Evolutionary conservation across 2,329 filamentous ascomycete species (phyloP).

Genomic region (Penicillium sp.): DNA sequence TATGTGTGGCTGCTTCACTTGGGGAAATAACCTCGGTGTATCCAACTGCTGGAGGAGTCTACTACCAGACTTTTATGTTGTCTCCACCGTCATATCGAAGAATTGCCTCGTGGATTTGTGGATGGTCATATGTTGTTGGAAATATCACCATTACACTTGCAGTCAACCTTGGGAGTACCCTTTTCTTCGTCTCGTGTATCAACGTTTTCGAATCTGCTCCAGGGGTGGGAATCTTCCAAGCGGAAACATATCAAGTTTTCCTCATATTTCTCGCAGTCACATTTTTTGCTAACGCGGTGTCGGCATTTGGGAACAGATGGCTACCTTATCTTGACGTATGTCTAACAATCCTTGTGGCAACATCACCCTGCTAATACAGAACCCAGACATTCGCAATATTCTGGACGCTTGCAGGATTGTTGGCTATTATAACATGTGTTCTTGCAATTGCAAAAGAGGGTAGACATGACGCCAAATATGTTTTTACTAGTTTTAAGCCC

Average conservation of each 20-base stretch:
- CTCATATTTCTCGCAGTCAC: constrained; percentile 68
- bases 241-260: constrained; percentile 59
- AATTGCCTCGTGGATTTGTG: constrained; percentile 64
- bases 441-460: constrained; percentile 66
- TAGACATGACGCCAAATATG: constrained; percentile 59
- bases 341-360: constrained; percentile 13
- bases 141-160: constrained; percentile 74
- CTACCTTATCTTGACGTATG: constrained; percentile 63
- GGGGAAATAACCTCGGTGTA: constrained; percentile 67
- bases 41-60: constrained; percentile 64
- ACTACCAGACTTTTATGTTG: constrained; percentile 67
- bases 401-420: constrained; percentile 62
- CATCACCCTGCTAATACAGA: constrained; percentile 44
- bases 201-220: constrained; percentile 51
- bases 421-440: constrained; percentile 66
- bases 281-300: constrained; percentile 53
- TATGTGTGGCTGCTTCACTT: constrained; percentile 62
- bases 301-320: constrained; percentile 51
- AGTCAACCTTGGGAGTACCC: constrained; percentile 65
- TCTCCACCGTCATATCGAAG: constrained; percentile 62
- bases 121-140: constrained; percentile 70
- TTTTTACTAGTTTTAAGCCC: constrained; percentile 55
- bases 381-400: constrained; percentile 69
- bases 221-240: constrained; percentile 48
- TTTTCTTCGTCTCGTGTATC: constrained; percentile 54